Evolutionary conservation across 108 stramenopile genomes (phyloP).

Genomic region (Cyclotella choctawhatcheeana): DNA sequence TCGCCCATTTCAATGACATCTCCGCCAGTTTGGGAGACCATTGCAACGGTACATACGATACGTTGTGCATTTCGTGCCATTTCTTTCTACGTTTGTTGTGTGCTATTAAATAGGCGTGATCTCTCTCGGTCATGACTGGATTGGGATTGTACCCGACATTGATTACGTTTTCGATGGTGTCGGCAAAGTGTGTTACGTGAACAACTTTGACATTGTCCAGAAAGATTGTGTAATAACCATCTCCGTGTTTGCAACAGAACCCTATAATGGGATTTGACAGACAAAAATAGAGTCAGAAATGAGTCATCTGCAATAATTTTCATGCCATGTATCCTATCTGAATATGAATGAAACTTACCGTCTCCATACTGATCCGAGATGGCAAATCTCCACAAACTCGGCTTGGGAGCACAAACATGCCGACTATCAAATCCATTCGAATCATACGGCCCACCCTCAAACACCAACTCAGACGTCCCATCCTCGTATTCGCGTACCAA

Average conservation of each 20-base stretch:
- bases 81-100: conserved; percentile 30
- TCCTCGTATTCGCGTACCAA: neutral
- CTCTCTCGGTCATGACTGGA: conserved; percentile 13
- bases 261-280: too few relatives aligned
- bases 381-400: conserved; percentile 7
- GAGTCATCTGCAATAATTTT: neutral
- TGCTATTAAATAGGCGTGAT: conserved; percentile 28
- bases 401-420: conserved; percentile 5
- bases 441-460: conserved; percentile 18
- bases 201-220: conserved; percentile 21
- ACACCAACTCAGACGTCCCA: neutral
- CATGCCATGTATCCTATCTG: neutral
- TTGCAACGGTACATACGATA: conserved; percentile 27
- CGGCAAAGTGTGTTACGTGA: conserved; percentile 16
- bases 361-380: conserved; percentile 31
- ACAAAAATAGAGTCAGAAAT: too few relatives aligned
- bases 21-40: conserved; percentile 38
- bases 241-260: conserved; percentile 12
- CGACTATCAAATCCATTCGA: conserved; percentile 21
- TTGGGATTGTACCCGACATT: conserved; percentile 29
- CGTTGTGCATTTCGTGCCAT: conserved; percentile 38
- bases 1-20: conserved; percentile 22
- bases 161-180: conserved; percentile 11
- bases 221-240: conserved; percentile 32
- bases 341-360: conserved; percentile 5